phyloP scores from a whole-genome alignment of 169 alveolate genomes.

The Eimeria acervulina region DNA sequence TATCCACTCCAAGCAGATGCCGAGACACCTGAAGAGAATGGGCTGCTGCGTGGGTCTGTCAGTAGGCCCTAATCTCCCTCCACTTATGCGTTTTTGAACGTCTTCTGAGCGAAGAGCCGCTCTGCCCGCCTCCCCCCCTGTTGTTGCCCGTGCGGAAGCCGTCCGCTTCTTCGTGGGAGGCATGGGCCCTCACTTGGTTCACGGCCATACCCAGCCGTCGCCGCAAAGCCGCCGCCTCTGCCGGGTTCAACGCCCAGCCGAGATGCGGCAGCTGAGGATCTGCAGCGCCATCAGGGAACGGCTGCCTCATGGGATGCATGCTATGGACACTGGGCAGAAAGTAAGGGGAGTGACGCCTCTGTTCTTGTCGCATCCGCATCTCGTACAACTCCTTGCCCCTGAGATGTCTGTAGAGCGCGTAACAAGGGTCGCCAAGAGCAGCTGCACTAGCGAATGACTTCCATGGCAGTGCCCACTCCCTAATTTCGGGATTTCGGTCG shows the following conservation, averaged over 20 bases:
- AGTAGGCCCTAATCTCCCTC: slow-evolving; percentile 89
- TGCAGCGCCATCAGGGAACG: slow-evolving; percentile 72
- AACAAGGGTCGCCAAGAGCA: slow-evolving; percentile 73
- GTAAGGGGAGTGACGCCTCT: slow-evolving; percentile 76
- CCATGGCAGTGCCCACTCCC: slow-evolving; percentile 84
- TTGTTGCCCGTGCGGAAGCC: slow-evolving; percentile 87
- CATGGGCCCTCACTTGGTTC: slow-evolving; percentile 85
- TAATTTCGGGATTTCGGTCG: slow-evolving; percentile 84
- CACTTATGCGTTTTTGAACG: slow-evolving; percentile 91
- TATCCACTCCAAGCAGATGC: not conserved
- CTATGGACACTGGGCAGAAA: slow-evolving; percentile 72
- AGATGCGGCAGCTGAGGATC: slow-evolving; percentile 64
- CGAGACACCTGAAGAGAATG: not conserved
- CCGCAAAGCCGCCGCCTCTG: slow-evolving; percentile 73
- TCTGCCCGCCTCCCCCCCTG: slow-evolving; percentile 94
- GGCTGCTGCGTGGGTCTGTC: not conserved
- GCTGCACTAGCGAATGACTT: slow-evolving; percentile 77
- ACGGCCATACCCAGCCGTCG: slow-evolving; percentile 80
- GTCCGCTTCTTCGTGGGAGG: slow-evolving; percentile 88
- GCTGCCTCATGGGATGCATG: slow-evolving; percentile 83
- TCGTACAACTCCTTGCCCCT: slow-evolving; percentile 78
- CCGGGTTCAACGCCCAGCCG: slow-evolving; percentile 79
- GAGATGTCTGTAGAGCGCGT: slow-evolving; percentile 79
- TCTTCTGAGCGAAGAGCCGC: slow-evolving; percentile 90
- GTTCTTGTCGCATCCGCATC: slow-evolving; percentile 13